Evolutionary conservation across 2,329 filamentous ascomycete genomes (phyloP).

Genomic region (Thelonectria olida): DNA sequence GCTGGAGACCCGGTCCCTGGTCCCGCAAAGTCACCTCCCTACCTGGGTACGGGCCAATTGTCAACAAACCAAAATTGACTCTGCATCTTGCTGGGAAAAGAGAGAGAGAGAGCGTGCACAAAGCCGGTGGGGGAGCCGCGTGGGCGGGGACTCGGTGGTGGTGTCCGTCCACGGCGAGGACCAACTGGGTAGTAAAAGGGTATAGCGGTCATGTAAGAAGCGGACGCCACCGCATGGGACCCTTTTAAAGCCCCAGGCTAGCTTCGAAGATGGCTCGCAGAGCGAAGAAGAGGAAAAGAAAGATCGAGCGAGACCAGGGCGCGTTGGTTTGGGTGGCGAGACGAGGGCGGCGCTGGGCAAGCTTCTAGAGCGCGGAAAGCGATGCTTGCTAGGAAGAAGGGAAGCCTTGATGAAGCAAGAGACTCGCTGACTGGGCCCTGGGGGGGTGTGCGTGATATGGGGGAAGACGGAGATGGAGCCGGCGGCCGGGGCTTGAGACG

Average conservation of each 20-base stretch:
- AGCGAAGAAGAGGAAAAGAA: no score
- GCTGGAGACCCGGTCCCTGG: background rate
- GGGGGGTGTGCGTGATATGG: constrained; percentile 17
- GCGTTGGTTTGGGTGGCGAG: background rate
- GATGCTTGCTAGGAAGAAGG: background rate
- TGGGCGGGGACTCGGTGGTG: constrained; percentile 23
- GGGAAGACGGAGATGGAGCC: constrained; percentile 30
- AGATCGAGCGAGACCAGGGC: no score
- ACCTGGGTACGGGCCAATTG: background rate
- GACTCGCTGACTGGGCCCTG: no score
- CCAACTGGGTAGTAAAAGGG: constrained; percentile 25
- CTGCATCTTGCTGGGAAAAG: background rate
- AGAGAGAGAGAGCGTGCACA: constrained; percentile 22
- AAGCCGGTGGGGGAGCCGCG: constrained; percentile 23
- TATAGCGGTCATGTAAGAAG: constrained; percentile 17
- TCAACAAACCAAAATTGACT: background rate
- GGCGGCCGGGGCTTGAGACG: constrained; percentile 25
- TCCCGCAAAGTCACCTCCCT: constrained; percentile 9
- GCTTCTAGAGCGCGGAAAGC: background rate
- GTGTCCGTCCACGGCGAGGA: constrained; percentile 32
- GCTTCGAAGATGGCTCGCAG: no score
- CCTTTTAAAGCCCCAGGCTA: no score
- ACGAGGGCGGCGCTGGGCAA: background rate
- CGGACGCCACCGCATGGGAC: no score
- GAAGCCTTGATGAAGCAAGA: background rate